Evolutionary conservation across 208 protist species (phyloP).

Genomic region (Crithidia fasciculata): DNA sequence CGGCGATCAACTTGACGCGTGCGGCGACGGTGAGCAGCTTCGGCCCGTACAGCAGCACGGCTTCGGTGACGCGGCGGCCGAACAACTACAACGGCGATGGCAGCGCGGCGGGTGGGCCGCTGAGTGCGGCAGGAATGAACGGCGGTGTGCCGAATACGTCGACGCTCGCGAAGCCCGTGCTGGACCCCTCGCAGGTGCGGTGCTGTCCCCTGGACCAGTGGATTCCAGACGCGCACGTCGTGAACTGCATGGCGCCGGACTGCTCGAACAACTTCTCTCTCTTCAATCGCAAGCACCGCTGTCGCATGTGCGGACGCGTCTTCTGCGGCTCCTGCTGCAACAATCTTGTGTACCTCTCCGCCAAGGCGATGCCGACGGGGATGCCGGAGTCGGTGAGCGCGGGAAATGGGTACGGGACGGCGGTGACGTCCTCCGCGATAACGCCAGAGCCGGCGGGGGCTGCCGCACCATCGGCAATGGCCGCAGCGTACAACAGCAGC

Average conservation of each 20-base stretch:
- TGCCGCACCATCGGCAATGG: neutral
- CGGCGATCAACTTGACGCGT: neutral
- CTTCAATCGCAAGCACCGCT: conserved; percentile 86
- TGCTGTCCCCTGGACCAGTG: conserved; percentile 64
- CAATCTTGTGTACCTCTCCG: conserved; percentile 27
- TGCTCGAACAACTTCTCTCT: conserved; percentile 79
- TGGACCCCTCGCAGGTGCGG: conserved; percentile 56
- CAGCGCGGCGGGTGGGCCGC: neutral
- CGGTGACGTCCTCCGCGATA: neutral
- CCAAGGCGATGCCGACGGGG: conserved; percentile 7
- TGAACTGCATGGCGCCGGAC: conserved; percentile 85
- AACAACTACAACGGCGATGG: neutral
- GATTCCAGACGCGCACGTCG: conserved; percentile 76
- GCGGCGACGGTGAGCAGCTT: neutral
- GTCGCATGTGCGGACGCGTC: conserved; percentile 73
- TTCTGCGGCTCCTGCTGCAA: conserved; percentile 84
- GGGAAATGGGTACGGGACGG: neutral
- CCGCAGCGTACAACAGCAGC: too few relatives aligned
- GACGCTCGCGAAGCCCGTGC: conserved; percentile 63
- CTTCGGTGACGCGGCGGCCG: neutral
- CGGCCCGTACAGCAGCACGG: neutral
- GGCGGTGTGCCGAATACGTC: neutral
- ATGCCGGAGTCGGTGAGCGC: neutral
- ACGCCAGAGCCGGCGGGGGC: neutral
- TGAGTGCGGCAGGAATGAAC: neutral